Evolutionary conservation across 176 grass and related monocot species (phyloP).

Genomic region (Raddia distichophylla): DNA sequence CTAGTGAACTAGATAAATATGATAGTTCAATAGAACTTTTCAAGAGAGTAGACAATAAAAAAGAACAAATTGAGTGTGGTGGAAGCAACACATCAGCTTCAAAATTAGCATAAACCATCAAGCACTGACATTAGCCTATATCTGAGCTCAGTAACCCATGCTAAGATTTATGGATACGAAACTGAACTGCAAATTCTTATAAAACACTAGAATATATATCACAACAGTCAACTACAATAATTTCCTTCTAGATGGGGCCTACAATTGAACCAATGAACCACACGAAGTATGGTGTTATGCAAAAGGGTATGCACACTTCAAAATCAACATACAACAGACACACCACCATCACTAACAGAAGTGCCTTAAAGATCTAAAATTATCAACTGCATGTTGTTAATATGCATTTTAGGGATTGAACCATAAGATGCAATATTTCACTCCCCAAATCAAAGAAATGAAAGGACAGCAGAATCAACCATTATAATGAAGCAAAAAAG

Average conservation of each 20-base stretch:
- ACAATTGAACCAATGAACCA: background rate
- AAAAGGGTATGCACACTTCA: background rate
- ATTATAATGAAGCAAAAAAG: background rate
- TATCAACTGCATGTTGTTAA: background rate
- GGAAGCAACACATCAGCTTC: constrained; percentile 28
- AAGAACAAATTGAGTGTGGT: constrained; percentile 22
- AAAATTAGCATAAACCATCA: constrained; percentile 26
- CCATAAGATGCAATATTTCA: background rate
- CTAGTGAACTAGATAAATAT: constrained; percentile 31
- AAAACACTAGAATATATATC: background rate
- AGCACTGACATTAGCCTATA: constrained; percentile 12
- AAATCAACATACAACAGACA: background rate
- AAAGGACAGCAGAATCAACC: background rate
- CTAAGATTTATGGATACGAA: background rate
- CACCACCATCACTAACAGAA: background rate
- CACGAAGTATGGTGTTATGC: background rate
- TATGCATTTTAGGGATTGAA: constrained; percentile 1
- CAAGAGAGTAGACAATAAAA: constrained; percentile 13
- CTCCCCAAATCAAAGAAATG: constrained; percentile 14
- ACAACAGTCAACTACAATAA: background rate
- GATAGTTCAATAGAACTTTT: constrained; percentile 18
- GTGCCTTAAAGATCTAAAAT: constrained; percentile 2
- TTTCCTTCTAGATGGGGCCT: background rate
- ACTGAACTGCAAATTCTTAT: background rate
- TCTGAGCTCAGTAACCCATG: background rate